Percentiles rank a stretch among this genome's conserved stretches.
Evolutionary conservation across 129 eudicot genomes (phyloP).

Genomic region (Flaveria linearis): DNA sequence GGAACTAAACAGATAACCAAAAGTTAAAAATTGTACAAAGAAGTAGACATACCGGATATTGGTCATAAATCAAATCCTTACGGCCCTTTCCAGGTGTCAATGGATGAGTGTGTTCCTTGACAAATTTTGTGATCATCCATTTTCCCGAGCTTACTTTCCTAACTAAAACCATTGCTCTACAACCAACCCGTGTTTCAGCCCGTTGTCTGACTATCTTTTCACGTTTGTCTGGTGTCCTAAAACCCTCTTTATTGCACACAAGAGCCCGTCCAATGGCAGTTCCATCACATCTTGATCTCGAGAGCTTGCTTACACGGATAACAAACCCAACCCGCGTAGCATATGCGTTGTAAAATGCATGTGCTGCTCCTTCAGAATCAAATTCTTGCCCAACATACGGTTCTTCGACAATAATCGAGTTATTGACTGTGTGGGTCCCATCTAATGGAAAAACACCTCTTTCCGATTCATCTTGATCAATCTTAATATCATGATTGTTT

Average conservation of each 20-base stretch:
- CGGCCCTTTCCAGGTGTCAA: constrained; percentile 87
- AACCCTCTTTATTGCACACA: constrained; percentile 92
- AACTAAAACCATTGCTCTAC: constrained; percentile 88
- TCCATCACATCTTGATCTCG: constrained; percentile 93
- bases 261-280: constrained; percentile 85
- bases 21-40: neutral
- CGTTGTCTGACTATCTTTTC: constrained; percentile 83
- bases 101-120: constrained; percentile 77
- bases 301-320: constrained; percentile 82
- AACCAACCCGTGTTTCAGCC: constrained; percentile 90
- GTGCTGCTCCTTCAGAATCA: constrained; percentile 91
- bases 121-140: constrained; percentile 79
- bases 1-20: neutral
- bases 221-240: constrained; percentile 74
- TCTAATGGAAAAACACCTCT: constrained; percentile 46
- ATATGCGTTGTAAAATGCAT: constrained; percentile 78
- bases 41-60: constrained; percentile 72
- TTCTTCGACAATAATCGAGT: constrained; percentile 49
- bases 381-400: constrained; percentile 85
- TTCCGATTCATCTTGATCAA: constrained; percentile 50
- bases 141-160: constrained; percentile 78
- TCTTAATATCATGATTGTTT: constrained; percentile 49
- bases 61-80: constrained; percentile 66
- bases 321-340: constrained; percentile 81
- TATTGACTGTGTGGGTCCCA: constrained; percentile 38